phyloP scores from a whole-genome alignment of 768 basidiomycete genomes.

The Amanita phalloides region DNA sequence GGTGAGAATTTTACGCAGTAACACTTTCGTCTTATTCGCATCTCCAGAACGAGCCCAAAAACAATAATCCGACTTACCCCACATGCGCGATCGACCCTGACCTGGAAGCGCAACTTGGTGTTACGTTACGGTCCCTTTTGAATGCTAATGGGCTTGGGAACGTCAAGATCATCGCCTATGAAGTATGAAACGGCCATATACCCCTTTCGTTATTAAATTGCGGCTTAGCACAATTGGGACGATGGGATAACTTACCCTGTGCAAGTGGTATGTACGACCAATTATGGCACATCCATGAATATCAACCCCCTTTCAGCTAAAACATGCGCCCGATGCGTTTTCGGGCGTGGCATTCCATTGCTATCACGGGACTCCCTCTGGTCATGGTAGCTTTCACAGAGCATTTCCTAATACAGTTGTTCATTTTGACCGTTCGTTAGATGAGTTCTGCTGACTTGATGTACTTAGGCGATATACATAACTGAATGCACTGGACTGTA shows the following conservation, averaged over 20 bases:
- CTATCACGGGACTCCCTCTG: conserved; percentile 41
- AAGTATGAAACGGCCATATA: neutral
- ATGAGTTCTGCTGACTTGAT: neutral
- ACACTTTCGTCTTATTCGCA: neutral
- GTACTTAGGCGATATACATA: conserved; percentile 32
- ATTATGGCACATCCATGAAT: neutral
- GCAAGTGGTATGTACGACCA: conserved; percentile 16
- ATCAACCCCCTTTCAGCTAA: conserved; percentile 25
- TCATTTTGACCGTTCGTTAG: conserved; percentile 8
- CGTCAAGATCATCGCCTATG: conserved; percentile 48
- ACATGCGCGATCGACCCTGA: conserved; percentile 43
- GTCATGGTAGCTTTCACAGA: conserved; percentile 46
- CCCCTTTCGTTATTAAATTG: neutral
- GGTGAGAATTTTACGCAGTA: neutral
- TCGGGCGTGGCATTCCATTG: conserved; percentile 67
- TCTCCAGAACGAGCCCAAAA: conserved; percentile 35
- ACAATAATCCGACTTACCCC: conserved; percentile 59
- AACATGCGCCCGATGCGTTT: conserved; percentile 42
- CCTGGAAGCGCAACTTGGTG: conserved; percentile 50
- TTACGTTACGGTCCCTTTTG: conserved; percentile 43
- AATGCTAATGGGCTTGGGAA: conserved; percentile 48
- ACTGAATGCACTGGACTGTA: conserved; percentile 58
- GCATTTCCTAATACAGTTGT: conserved; percentile 44
- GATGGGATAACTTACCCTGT: conserved; percentile 55
- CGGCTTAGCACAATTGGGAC: conserved; percentile 54